A percentile compares a stretch with the other conserved stretches of the same genome.
Evolutionary conservation across 2,329 filamentous ascomycete genomes (phyloP).

Genomic region (Pseudocercospora fuligena): DNA sequence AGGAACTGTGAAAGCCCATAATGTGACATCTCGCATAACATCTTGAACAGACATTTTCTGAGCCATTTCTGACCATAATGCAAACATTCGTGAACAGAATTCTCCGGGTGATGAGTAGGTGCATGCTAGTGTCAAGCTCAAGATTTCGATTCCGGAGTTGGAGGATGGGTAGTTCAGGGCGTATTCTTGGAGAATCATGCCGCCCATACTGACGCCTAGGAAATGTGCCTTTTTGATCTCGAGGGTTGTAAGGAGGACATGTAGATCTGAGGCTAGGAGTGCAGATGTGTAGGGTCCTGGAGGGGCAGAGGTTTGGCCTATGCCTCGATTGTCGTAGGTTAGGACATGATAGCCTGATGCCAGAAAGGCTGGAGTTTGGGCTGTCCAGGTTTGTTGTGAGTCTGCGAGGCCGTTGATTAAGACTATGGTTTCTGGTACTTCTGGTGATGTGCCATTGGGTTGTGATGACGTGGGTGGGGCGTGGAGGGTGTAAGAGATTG

Average conservation of each 20-base stretch:
- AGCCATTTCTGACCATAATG: conserved; percentile 32
- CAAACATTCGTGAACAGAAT: conserved; percentile 34
- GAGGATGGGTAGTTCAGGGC: conserved; percentile 30
- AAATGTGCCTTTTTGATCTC: conserved; percentile 24
- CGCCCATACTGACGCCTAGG: conserved; percentile 35
- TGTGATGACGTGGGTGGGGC: background rate
- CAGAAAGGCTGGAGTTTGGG: conserved; percentile 27
- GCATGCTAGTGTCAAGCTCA: conserved; percentile 29
- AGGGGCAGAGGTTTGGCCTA: conserved; percentile 27
- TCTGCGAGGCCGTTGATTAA: conserved; percentile 36
- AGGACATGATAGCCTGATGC: conserved; percentile 28
- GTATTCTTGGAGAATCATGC: conserved; percentile 34
- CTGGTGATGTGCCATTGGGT: background rate
- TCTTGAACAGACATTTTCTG: conserved; percentile 29
- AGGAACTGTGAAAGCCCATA: conserved; percentile 35
- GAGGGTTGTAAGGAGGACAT: conserved; percentile 23
- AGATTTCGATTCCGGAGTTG: conserved; percentile 16
- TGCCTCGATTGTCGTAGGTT: conserved; percentile 35
- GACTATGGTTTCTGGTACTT: conserved; percentile 23
- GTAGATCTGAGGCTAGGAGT: conserved; percentile 30
- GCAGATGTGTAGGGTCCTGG: conserved; percentile 30
- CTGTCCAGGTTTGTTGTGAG: conserved; percentile 29
- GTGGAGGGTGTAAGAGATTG: conserved; percentile 29
- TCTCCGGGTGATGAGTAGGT: conserved; percentile 30
- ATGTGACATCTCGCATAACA: conserved; percentile 35